These are phyloP conservation scores for Cylindricascospora bacillispora DNA, from an alignment of 1,139 yeast genomes.

Conservation along the genomic window DNA sequence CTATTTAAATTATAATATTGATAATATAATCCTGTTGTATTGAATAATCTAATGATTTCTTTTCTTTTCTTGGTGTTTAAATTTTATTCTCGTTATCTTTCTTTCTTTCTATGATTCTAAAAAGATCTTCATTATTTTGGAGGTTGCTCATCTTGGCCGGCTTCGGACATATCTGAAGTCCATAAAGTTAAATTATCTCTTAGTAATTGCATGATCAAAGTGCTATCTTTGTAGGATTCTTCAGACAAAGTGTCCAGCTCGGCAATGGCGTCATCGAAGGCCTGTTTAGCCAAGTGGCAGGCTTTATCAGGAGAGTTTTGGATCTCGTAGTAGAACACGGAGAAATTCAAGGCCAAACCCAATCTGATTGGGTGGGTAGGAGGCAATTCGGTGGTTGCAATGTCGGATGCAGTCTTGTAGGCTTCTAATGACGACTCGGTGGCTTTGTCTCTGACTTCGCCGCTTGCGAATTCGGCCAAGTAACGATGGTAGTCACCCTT, in stretches of 20 bases:
- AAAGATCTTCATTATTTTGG: too few species aligned
- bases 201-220: conserved; percentile 94
- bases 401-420: conserved; percentile 89
- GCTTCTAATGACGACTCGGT: conserved; percentile 90
- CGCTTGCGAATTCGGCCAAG: conserved; percentile 88
- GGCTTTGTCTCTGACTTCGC: conserved; percentile 85
- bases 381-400: conserved; percentile 90
- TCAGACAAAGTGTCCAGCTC: conserved; percentile 94
- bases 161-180: conserved; percentile 92
- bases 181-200: conserved; percentile 97
- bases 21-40: too few species aligned
- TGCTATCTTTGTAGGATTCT: conserved; percentile 95
- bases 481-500: conserved; percentile 99
- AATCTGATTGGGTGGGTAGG: conserved; percentile 98
- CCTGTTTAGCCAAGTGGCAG: conserved; percentile 95
- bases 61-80: too few species aligned
- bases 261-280: conserved; percentile 97
- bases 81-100: too few species aligned
- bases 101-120: too few species aligned
- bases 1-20: too few species aligned
- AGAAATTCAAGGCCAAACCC: conserved; percentile 94
- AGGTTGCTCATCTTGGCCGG: conserved; percentile 41
- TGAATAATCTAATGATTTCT: too few species aligned
- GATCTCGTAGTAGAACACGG: conserved; percentile 96
- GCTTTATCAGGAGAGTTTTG: conserved; percentile 97